phyloP scores from a whole-genome alignment of 768 basidiomycete species.

The Termitomyces sp. region DNA sequence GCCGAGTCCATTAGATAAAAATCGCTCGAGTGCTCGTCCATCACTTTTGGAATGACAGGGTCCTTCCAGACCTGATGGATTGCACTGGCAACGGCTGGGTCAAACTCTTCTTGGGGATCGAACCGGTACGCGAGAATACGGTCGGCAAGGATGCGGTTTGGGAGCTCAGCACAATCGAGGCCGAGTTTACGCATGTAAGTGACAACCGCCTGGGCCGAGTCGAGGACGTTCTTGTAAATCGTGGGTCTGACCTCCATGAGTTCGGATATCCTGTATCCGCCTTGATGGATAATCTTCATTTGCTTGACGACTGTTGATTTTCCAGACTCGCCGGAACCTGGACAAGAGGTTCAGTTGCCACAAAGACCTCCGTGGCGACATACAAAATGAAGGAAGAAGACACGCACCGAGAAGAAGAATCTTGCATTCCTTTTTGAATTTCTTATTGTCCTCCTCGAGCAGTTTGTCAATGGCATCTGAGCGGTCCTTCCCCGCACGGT shows the following conservation, averaged over 20 bases:
- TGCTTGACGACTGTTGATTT: slow-evolving; percentile 95
- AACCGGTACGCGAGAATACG: slow-evolving; percentile 57
- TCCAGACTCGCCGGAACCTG: slow-evolving; percentile 95
- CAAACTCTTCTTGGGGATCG: slow-evolving; percentile 30
- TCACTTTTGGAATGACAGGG: slow-evolving; percentile 39
- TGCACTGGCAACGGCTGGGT: slow-evolving; percentile 61
- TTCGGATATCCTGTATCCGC: slow-evolving; percentile 69
- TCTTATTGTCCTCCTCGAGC: slow-evolving; percentile 81
- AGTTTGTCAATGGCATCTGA: slow-evolving; percentile 76
- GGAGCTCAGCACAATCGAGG: slow-evolving; percentile 55
- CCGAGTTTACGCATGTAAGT: slow-evolving; percentile 74
- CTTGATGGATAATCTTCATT: slow-evolving; percentile 91
- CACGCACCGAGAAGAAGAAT: slow-evolving; percentile 80
- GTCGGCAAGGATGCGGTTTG: slow-evolving; percentile 59
- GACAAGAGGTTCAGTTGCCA: slow-evolving; percentile 31
- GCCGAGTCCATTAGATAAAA: slow-evolving; percentile 1
- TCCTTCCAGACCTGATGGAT: slow-evolving; percentile 69
- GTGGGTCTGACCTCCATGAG: slow-evolving; percentile 61
- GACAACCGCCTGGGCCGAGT: slow-evolving; percentile 76
- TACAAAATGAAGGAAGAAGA: background rate
- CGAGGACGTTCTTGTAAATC: slow-evolving; percentile 73
- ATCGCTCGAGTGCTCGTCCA: slow-evolving; percentile 5
- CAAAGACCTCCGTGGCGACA: no score
- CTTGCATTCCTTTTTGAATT: slow-evolving; percentile 87
- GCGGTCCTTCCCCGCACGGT: slow-evolving; percentile 53